Evolutionary conservation across 2,329 filamentous ascomycete genomes (phyloP).

Genomic region (Pyrenochaeta sp.): DNA sequence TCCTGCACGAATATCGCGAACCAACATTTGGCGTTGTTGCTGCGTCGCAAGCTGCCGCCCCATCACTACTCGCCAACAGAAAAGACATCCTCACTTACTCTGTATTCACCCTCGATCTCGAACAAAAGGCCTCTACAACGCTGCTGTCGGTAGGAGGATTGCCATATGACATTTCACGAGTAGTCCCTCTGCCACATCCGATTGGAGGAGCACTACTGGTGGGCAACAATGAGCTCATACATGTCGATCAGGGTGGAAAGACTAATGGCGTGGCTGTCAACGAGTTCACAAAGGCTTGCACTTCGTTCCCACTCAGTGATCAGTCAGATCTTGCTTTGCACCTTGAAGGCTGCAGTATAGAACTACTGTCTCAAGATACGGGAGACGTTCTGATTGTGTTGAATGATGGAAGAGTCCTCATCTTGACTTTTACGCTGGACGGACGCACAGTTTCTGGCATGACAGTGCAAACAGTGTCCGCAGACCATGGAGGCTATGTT

Average conservation of each 20-base stretch:
- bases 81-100: constrained; percentile 90
- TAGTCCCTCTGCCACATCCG: constrained; percentile 83
- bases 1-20: constrained; percentile 96
- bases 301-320: constrained; percentile 84
- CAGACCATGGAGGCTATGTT: constrained; percentile 69
- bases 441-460: constrained; percentile 91
- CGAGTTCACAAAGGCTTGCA: constrained; percentile 82
- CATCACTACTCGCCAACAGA: constrained; percentile 74
- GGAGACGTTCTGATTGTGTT: constrained; percentile 88
- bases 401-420: constrained; percentile 75
- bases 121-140: constrained; percentile 91
- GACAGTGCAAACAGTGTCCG: constrained; percentile 71
- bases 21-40: constrained; percentile 96
- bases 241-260: constrained; percentile 95
- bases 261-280: constrained; percentile 93
- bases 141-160: constrained; percentile 86
- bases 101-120: constrained; percentile 93
- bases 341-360: constrained; percentile 81
- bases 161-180: constrained; percentile 84
- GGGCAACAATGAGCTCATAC: constrained; percentile 89
- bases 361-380: constrained; percentile 76
- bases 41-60: constrained; percentile 76
- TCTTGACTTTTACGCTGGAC: constrained; percentile 85
- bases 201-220: constrained; percentile 89
- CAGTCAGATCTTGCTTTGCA: constrained; percentile 82